Conservation (phyloP, 768 basidiomycete genomes). For the Boletus subparvulus region DNA sequence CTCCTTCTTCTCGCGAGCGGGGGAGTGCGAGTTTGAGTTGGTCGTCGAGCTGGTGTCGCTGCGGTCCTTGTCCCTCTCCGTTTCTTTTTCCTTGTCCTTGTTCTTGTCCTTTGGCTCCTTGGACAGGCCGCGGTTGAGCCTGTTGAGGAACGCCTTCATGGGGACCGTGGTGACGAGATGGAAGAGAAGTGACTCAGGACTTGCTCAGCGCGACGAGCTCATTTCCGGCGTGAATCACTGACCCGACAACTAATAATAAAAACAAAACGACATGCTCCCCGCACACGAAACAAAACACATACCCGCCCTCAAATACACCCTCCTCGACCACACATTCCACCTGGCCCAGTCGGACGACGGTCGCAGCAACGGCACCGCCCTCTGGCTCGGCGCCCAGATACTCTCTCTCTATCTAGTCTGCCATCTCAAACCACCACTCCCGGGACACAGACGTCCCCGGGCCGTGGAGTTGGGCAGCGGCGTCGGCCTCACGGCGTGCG, state of each 20-base stretch:
- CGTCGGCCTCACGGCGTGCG: conserved; percentile 75
- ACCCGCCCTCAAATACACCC: conserved; percentile 41
- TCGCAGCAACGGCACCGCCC: conserved; percentile 71
- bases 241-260: background rate
- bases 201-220: conserved; percentile 17
- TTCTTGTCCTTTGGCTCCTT: conserved; percentile 60
- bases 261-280: conserved; percentile 31
- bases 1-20: conserved; percentile 54
- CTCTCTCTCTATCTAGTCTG: conserved; percentile 60
- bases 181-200: background rate
- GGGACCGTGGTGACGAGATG: conserved; percentile 6
- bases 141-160: conserved; percentile 86
- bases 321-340: conserved; percentile 43
- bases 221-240: conserved; percentile 24
- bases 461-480: conserved; percentile 83
- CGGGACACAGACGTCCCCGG: conserved; percentile 29
- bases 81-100: conserved; percentile 45
- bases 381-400: conserved; percentile 84
- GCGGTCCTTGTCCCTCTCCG: conserved; percentile 29
- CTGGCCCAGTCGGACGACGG: conserved; percentile 63
- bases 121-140: conserved; percentile 63
- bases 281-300: conserved; percentile 69
- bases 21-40: conserved; percentile 25
- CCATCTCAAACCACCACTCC: conserved; percentile 27
- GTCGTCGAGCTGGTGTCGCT: conserved; percentile 33